Base-by-base conservation (phyloP, 1,139 yeast species). In the Zhuliangozyma parablackwelliae region DNA sequence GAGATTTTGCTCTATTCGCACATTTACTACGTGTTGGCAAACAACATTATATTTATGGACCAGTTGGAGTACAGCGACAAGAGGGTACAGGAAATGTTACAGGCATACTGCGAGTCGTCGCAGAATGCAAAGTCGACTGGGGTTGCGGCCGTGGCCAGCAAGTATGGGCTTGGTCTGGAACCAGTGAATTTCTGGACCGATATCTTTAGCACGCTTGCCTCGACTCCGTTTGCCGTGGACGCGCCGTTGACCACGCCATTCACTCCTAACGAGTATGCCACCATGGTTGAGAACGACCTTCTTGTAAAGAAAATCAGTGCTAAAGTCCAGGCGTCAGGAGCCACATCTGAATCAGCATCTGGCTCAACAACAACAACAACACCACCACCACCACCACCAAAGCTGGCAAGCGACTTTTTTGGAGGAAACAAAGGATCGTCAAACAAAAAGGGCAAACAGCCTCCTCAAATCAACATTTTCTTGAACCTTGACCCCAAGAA, bases 181-280 rank as follows among this genome's bases (percentile, higher is more conserved):
- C 48, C 52, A n/a, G 61, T 55, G 6, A 36, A 40, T 16, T 53
- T 46, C 6, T 67, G 72, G 72, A 59, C 61, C 38, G 50, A 55
- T 7, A 50, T 61, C 3, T 66, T 65, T 43, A 53, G 54, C 25
- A 48, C 52, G 9, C 54, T 65, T 35, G 49, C 60, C 8, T 51
- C 59, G 9, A 56, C 58, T 7, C 71, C 69, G 1, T 59, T 54
- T 39, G 51, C 60, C 8, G 51, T 51, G 11, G 56, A 53, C 5
- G 53, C 46, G 21, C 43, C 49, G 13, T 48, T 54, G 26, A 48
- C 51, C 33, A 55, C 61, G 16, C 50, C 65, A 3, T 51, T 65
- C 30, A 61, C 67, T 43, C 69, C 69, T 1, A 49, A 49, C 31
- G 65, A 61, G 39, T 59, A 58, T 34, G 46, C 52, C 7, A 29